Percentiles rank a stretch among this genome's conserved stretches.
These are phyloP conservation scores for Lachnellula subtilissima DNA, from an alignment of 2,329 filamentous ascomycete species.

Conservation along the genomic window DNA sequence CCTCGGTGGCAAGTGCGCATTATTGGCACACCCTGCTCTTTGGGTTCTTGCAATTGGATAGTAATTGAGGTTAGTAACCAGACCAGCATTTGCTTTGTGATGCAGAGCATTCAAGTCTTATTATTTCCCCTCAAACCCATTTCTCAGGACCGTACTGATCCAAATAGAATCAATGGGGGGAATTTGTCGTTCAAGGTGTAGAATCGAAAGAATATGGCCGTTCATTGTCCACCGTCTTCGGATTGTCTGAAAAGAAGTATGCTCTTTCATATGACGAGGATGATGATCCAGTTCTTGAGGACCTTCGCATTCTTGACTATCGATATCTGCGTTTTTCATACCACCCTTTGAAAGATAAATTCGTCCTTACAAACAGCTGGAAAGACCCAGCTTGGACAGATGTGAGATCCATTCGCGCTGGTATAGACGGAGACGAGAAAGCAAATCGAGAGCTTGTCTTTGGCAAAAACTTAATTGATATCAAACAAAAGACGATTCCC, in stretches of 20 bases:
- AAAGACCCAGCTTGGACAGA: conserved; percentile 88
- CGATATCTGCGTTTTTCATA: conserved; percentile 92
- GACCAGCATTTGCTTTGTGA: not conserved
- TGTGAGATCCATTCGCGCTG: conserved; percentile 66
- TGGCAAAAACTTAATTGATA: conserved; percentile 84
- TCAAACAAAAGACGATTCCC: conserved; percentile 78
- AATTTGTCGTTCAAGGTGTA: conserved; percentile 74
- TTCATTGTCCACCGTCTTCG: conserved; percentile 60
- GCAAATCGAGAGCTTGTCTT: conserved; percentile 80
- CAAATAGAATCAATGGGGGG: conserved; percentile 84
- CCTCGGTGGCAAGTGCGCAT: conserved; percentile 80
- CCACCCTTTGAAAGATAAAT: conserved; percentile 84
- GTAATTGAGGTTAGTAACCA: conserved; percentile 67
- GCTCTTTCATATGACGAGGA: conserved; percentile 60
- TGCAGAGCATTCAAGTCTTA: not conserved
- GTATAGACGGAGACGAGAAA: conserved; percentile 86
- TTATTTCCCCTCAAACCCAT: not conserved
- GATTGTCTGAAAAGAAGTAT: conserved; percentile 55
- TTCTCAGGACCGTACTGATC: conserved; percentile 23
- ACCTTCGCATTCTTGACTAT: conserved; percentile 79
- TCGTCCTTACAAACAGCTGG: conserved; percentile 82
- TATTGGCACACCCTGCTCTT: conserved; percentile 61
- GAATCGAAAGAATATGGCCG: conserved; percentile 49
- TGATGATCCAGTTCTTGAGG: conserved; percentile 71
- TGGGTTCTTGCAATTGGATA: conserved; percentile 81